Evolutionary conservation across 257 asterid species (phyloP).

Genomic region (Rhazya stricta): DNA sequence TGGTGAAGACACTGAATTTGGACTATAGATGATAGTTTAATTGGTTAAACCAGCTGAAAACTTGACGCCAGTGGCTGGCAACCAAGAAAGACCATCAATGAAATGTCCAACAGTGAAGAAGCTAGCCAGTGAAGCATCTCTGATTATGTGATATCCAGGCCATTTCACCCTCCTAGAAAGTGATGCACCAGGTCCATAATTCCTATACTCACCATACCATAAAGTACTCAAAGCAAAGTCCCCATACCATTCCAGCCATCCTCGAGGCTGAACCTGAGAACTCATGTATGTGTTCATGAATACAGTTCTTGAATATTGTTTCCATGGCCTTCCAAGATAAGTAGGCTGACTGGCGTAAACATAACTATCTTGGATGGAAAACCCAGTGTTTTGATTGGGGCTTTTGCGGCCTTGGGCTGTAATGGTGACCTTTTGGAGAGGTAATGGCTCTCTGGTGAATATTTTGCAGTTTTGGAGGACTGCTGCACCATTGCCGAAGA

Average conservation of each 20-base stretch:
- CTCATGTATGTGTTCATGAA: conserved; percentile 76
- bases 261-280: conserved; percentile 80
- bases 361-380: conserved; percentile 65
- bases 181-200: conserved; percentile 86
- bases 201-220: conserved; percentile 91
- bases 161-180: conserved; percentile 57
- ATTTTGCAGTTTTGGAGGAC: conserved; percentile 83
- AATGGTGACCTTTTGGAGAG: conserved; percentile 82
- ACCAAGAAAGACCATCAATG: conserved; percentile 81
- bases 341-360: conserved; percentile 71
- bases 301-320: conserved; percentile 68
- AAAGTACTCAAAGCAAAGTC: conserved; percentile 60
- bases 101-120: conserved; percentile 64
- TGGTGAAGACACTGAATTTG: not conserved
- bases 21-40: conserved; percentile 24
- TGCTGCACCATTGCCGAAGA: conserved; percentile 94
- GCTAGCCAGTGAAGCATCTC: conserved; percentile 56
- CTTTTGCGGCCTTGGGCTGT: conserved; percentile 90
- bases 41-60: conserved; percentile 58
- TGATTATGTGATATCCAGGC: conserved; percentile 76
- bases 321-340: conserved; percentile 90
- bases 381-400: conserved; percentile 88
- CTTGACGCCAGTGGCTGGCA: conserved; percentile 76
- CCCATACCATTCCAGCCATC: conserved; percentile 95
- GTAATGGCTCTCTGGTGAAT: conserved; percentile 65